Evolutionary conservation across 2,329 filamentous ascomycete genomes (phyloP), one percentile per base, ranked within the genome.

Genomic region (Beauveria sp.): DNA sequence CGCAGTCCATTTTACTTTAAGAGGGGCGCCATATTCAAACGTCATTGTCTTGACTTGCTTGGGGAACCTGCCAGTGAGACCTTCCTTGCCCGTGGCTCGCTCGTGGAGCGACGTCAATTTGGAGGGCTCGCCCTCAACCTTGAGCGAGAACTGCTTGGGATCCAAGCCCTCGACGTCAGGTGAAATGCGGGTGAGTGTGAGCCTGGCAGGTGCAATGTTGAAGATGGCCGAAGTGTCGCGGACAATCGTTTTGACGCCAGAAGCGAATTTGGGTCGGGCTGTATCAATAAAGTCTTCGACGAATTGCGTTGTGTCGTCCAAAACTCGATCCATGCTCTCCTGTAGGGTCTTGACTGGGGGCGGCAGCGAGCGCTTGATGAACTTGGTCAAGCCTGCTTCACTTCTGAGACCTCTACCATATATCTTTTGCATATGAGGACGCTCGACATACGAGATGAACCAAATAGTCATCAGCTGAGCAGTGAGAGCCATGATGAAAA

Each of bases 371-470:
- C 89, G 86, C 73, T 91, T 91, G 72, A 99, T 83, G 69, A 91
- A 97, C 76, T 93, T 96, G 63, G 93, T 93, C 45, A 99, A 81
- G 55, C 95, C 95, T 12, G 95, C 95, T 72, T 96, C 91, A 65
- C 88, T 80, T 63, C 95, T 88, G 51, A 99, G 79, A 67, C 86
- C 88, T 67, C 87, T 82, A 47, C 95, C 93, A 70, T 99, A 99
- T 20, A 98, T 84, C 80, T 96, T 98, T 73, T 96, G 90, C 93
- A 99, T 98, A 73, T 99, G 95, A 16, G 93, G 95, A 63, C 93
- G 88, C 75, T 99, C 95, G 10, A 99, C 90, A 66, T 93, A 90
- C 63, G 96, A 90, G 60, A 99, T 90, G 77, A 97, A 97, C 34
- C 81, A 86, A 38, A 98, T 79, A 1, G 90, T 95, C 55, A 97